These are phyloP conservation scores for Aegle marmelos DNA, from an alignment of 345 rosid genomes.

Conservation along the genomic window DNA sequence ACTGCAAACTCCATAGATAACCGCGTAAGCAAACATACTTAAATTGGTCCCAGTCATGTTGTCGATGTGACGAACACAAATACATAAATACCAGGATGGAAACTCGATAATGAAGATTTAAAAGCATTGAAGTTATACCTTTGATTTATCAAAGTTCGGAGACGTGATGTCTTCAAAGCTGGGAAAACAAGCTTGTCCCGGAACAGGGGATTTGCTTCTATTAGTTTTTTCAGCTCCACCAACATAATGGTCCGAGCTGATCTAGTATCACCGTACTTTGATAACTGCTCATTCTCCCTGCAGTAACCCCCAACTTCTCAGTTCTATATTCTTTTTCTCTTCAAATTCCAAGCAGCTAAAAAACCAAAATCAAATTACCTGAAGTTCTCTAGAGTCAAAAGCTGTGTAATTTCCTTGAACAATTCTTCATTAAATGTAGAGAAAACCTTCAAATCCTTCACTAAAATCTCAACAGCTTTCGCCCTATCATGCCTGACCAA, in stretches of 20 bases:
- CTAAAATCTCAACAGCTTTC: conserved; percentile 86
- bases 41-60: conserved; percentile 21
- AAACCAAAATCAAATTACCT: conserved; percentile 39
- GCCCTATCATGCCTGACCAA: conserved; percentile 74
- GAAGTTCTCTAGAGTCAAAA: conserved; percentile 75
- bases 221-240: conserved; percentile 29
- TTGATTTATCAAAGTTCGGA: conserved; percentile 37
- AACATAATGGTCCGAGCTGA: conserved; percentile 35
- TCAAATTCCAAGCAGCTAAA: neutral
- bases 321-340: neutral
- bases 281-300: conserved; percentile 34
- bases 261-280: conserved; percentile 34
- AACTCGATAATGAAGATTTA: neutral
- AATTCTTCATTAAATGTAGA: conserved; percentile 84
- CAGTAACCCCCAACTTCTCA: conserved; percentile 1
- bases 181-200: conserved; percentile 35
- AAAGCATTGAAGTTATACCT: conserved; percentile 15
- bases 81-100: conserved; percentile 18
- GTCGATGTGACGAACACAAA: conserved; percentile 59
- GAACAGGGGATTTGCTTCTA: conserved; percentile 35
- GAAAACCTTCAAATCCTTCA: conserved; percentile 78
- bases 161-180: conserved; percentile 23
- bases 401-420: conserved; percentile 89
- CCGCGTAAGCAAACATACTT: neutral
- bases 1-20: conserved; percentile 24